Evolutionary conservation across 2,329 filamentous ascomycete species (phyloP).

Genomic region (Talaromyces sp.): DNA sequence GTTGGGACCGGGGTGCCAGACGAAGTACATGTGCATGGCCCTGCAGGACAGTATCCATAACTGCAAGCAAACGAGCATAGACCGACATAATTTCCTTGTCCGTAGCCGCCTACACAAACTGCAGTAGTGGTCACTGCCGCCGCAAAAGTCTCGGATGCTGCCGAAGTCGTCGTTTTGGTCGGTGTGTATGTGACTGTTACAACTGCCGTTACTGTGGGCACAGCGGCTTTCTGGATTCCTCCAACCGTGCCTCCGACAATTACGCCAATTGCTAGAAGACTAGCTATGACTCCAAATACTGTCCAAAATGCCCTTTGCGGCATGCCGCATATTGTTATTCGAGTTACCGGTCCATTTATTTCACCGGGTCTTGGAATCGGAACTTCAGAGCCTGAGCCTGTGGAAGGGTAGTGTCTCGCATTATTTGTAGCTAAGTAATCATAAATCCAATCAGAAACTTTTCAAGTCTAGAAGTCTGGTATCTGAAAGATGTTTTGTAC

Average conservation of each 20-base stretch:
- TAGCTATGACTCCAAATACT: not conserved
- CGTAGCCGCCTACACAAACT: constrained; percentile 28
- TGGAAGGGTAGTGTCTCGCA: not conserved
- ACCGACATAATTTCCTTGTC: constrained; percentile 29
- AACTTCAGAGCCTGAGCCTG: not conserved
- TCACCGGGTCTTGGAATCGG: not conserved
- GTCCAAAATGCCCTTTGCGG: constrained; percentile 13
- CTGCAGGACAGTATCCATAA: constrained; percentile 32
- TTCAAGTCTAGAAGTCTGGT: not conserved
- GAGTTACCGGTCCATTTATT: not conserved
- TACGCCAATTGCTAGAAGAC: constrained; percentile 6
- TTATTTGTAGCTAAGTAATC: not conserved
- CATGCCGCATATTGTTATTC: constrained; percentile 7
- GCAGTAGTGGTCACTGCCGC: not conserved
- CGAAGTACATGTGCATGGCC: constrained; percentile 30
- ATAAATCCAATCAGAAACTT: not conserved
- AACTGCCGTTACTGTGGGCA: not conserved
- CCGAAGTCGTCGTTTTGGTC: not conserved
- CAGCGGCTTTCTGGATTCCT: not conserved
- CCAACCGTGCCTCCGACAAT: constrained; percentile 13
- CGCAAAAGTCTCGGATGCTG: not conserved
- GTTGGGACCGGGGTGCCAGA: constrained; percentile 25
- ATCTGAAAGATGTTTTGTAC: not conserved
- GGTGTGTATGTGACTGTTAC: constrained; percentile 7
- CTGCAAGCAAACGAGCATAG: constrained; percentile 31